phyloP scores from a whole-genome alignment of 495 filamentous ascomycete species.

The Cetradonia linearis region DNA sequence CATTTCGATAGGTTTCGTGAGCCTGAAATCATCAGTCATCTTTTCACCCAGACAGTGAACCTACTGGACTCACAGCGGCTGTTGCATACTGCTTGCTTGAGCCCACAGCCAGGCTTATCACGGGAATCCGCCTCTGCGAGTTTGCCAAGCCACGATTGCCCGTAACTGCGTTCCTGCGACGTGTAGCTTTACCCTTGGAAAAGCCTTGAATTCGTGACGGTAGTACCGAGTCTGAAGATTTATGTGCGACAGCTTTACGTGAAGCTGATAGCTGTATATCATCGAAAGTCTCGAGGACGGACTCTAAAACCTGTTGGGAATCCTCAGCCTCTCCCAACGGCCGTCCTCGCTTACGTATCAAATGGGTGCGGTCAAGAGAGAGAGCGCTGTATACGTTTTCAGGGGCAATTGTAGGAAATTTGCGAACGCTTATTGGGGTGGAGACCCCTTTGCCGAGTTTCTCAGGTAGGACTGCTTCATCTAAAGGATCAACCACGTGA shows the following conservation, averaged over 20 bases:
- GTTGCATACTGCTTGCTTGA: constrained; percentile 1
- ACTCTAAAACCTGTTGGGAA: not conserved
- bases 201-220: not conserved
- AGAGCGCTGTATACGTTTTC: not conserved
- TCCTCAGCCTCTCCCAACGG: not conserved
- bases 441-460: no score
- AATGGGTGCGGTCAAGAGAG: not conserved
- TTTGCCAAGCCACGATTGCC: not conserved
- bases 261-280: not conserved
- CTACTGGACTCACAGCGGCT: constrained; percentile 8
- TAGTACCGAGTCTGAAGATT: not conserved
- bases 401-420: not conserved
- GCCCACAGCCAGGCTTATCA: no score
- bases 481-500: not conserved
- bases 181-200: not conserved
- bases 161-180: not conserved
- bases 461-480: not conserved
- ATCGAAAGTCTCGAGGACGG: not conserved
- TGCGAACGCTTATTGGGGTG: not conserved
- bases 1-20: not conserved
- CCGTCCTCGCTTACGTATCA: not conserved
- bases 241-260: no score
- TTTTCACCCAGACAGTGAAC: not conserved
- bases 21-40: not conserved
- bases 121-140: not conserved